Base-by-base conservation (phyloP, 768 basidiomycete genomes). In the Nevesoporus exiguus region DNA sequence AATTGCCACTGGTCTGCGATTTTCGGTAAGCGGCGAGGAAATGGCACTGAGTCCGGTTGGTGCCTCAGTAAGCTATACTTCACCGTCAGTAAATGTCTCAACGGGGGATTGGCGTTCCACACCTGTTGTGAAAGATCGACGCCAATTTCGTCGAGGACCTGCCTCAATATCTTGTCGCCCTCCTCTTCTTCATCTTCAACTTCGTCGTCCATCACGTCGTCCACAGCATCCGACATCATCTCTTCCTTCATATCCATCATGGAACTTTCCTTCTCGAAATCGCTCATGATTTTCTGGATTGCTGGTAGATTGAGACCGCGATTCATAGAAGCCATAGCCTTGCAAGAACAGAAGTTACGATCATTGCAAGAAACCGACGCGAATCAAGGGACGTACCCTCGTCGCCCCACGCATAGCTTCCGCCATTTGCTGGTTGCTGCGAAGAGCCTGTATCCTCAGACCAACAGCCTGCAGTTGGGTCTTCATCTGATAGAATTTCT, bases 171-270 rank as follows among this genome's bases (percentile, higher is more conserved):
- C 77, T 90, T 90, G 67, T 98, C 95, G 14, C 94, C 86, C 66
- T 98, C 97, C 58, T 88, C 89, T 62, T 98, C 97, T 71, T 98
- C 96, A 47, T 96, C 96, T 64, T 95, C 95, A 29, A 73, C 73
- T 14, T 93, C 94, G 30, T 89, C 87, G 59, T 95, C 92, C 88
- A 98, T 96, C 46, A 89, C 95, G 63, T 98, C 96, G 72, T 98
- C 97, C 15, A 98, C 90, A 14, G 93, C 89, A 56, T 98, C 97
- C 21, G 90, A 92, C 97, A 98, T 99, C 91, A 98, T 98, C 70
- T 97, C 96, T 73, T 98, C 97, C 71, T 98, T 99, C 97, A 99
- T 98, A 73, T 99, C 97, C 97, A 99, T 99, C 74, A 87, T 93
- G 5, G 93, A 85, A 62, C 89, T 96, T 74, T 99, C 97, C 65